Evolutionary conservation across 768 basidiomycete species (phyloP).

Genomic region (Guyanaporus albipodus): DNA sequence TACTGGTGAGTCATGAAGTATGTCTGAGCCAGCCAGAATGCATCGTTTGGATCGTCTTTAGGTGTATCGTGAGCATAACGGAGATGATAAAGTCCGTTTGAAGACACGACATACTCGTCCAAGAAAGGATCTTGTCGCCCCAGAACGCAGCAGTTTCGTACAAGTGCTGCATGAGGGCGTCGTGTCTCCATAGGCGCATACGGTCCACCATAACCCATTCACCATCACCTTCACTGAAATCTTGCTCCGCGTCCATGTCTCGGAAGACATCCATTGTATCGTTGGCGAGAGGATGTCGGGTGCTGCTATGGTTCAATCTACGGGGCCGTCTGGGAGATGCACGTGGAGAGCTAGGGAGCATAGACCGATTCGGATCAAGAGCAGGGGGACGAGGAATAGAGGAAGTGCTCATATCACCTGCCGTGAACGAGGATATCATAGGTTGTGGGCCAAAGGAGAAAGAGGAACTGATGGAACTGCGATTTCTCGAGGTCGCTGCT

Average conservation of each 20-base stretch:
- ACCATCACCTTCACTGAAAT: slow-evolving; percentile 51
- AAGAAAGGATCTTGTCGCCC: slow-evolving; percentile 95
- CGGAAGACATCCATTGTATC: slow-evolving; percentile 74
- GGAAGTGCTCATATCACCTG: slow-evolving; percentile 57
- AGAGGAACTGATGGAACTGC: slow-evolving; percentile 71
- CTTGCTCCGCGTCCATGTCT: slow-evolving; percentile 57
- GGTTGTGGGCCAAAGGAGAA: slow-evolving; percentile 83
- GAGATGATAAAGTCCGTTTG: slow-evolving; percentile 1
- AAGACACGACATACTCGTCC: slow-evolving; percentile 73
- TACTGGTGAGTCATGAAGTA: slow-evolving; percentile 97
- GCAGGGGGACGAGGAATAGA: slow-evolving; percentile 53
- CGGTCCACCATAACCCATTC: slow-evolving; percentile 91
- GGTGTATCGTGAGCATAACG: slow-evolving; percentile 1
- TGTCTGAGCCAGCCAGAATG: slow-evolving; percentile 98
- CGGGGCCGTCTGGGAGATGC: slow-evolving; percentile 61
- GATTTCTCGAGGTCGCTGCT: slow-evolving; percentile 51
- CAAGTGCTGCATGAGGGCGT: slow-evolving; percentile 97
- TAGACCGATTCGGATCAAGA: slow-evolving; percentile 78
- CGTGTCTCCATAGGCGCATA: slow-evolving; percentile 96
- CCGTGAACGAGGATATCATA: slow-evolving; percentile 66
- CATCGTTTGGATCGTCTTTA: slow-evolving; percentile 92
- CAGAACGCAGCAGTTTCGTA: slow-evolving; percentile 97
- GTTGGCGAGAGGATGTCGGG: slow-evolving; percentile 70
- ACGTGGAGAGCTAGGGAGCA: slow-evolving; percentile 69
- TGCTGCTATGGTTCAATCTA: slow-evolving; percentile 50